Conservation (phyloP, 1,284 basidiomycete species). For the Irpex rosettiformis region DNA sequence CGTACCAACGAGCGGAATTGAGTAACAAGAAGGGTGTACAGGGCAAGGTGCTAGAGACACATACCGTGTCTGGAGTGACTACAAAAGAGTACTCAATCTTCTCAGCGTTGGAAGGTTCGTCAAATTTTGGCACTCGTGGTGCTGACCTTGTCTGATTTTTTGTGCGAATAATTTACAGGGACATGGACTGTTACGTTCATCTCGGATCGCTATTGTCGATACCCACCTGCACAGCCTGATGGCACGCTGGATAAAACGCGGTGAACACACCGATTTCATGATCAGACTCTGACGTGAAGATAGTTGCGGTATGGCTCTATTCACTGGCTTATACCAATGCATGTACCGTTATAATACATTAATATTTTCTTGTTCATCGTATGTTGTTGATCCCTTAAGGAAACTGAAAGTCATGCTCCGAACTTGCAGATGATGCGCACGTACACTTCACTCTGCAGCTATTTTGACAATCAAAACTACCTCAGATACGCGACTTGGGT, state of each 20-base stretch:
- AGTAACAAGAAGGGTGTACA: constrained; percentile 59
- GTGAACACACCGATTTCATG: no score
- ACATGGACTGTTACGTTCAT: constrained; percentile 84
- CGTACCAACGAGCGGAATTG: constrained; percentile 80
- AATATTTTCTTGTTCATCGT: neutral
- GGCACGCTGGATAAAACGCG: constrained; percentile 22
- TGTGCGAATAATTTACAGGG: constrained; percentile 41
- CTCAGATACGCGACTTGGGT: neutral
- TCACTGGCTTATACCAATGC: neutral
- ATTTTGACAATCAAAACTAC: neutral
- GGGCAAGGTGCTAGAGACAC: constrained; percentile 82
- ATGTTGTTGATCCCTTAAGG: neutral
- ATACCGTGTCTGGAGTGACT: constrained; percentile 80
- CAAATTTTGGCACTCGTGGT: neutral
- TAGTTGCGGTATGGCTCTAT: no score
- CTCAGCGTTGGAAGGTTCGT: constrained; percentile 81
- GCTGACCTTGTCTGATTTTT: constrained; percentile 5
- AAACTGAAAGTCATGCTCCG: neutral
- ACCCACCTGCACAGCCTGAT: constrained; percentile 29
- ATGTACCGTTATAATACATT: constrained; percentile 8
- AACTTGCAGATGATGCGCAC: neutral
- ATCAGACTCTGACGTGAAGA: no score
- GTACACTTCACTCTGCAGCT: neutral
- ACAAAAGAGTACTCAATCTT: constrained; percentile 83
- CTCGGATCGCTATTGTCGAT: constrained; percentile 32